Evolutionary conservation across 257 asterid species (phyloP), one percentile per base, ranked within the genome.

Genomic region (Striga asiatica): DNA sequence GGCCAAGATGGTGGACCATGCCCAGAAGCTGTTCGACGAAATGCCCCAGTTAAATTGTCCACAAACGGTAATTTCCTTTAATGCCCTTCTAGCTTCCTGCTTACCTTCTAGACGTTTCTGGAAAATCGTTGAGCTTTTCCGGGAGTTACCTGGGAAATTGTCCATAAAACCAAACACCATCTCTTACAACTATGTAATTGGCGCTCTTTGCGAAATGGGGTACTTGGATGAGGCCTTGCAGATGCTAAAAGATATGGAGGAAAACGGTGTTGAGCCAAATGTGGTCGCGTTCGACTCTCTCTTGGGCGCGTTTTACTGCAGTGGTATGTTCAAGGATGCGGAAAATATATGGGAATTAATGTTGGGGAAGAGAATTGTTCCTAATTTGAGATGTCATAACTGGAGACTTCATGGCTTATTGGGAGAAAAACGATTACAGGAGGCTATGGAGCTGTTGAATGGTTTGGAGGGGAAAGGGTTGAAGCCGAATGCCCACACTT

Each of bases 301-400:
- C n/a, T 50, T 80, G 10, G 43, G 13, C 5, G 66, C 68, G 0
- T 66, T 74, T 14, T 64, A 72, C 25, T 8, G 28, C 48, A 19
- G 11, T 0, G 70, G 61, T 3, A 72, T 59, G 35, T 29, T 67
- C 16, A 42, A 60, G 0, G 78, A 71, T 19, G 84, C 74, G 8
- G 82, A 80, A 13, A 67, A 61, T 13, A 12, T 71, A 1, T 80
- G 94, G 84, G 27, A 1, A n/a, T 17, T 57, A 70, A 83, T 83
- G 89, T 74, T 45, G 20, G 65, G 69, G 66, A 83, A 72, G 65
- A 43, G 52, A 7, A 62, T 70, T 58, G 11, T 58, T 23, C 68
- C 81, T 11, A 60, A 71, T 61, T 38, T 66, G 25, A 60, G 73
- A 56, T 74, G 79, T 21, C 72, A 67, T 9, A 83, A 74, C 55